Base-by-base conservation (phyloP, 2,329 filamentous ascomycete species). In the Ceratocystis eucalypticola region DNA sequence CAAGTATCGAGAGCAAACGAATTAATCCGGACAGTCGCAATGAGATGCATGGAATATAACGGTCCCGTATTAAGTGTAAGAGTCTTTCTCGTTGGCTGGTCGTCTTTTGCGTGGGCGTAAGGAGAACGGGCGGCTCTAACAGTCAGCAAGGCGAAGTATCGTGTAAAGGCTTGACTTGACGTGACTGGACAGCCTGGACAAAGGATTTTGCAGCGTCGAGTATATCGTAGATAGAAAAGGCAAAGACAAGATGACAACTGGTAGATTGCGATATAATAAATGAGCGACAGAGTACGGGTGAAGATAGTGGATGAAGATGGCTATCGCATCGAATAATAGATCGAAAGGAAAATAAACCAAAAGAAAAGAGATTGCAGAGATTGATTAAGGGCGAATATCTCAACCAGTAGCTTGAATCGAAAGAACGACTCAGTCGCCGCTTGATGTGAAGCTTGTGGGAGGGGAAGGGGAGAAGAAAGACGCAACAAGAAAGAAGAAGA, bases 351-450 rank as follows among this genome's bases (percentile, higher is more conserved):
- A 25, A 44, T 48, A 25, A 28, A 17, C 28, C 25, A 37, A 30
- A 15, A 33, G 5, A 57, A 55, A 55, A 59, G 20, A 45, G 22
- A 57, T 30, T 45, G 44, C 22, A 28, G 17, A 25, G 53, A 30
- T 41, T 17, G 20, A 65, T 61, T 65, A 61, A 25, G 4, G 64
- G 64, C 64, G 37, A 61, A 20, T 45, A 65, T 65, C 64, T 65
- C 50, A 59, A 59, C 64, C 64, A 57, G 37, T 45, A 57, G 53
- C 20, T 65, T 61, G 64, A 66, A 66, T 66, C 64, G 64, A 62
- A 61, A 66, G 33, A 66, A 61, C 64, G 64, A 66, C 64, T 61
- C 64, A 44, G 57, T 66, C 64, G 64, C 64, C 64, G 57, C 64
- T 62, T 66, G 64, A 41, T 62, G 64, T 66, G 64, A 66, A 61